phyloP scores from a whole-genome alignment of 805 yeast species.

The Kuraishia hungarica region DNA sequence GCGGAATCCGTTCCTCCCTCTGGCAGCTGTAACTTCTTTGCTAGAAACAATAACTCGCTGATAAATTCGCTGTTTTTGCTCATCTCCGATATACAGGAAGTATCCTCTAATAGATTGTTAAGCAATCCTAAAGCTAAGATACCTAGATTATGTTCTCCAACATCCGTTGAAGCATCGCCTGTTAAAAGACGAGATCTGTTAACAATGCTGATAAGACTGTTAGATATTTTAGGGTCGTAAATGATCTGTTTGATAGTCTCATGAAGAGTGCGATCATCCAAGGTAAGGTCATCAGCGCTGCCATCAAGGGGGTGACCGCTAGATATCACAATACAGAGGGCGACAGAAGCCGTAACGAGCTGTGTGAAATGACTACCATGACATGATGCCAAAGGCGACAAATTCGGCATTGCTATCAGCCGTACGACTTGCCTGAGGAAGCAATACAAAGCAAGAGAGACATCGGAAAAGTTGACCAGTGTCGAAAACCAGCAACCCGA shows the following conservation, averaged over 20 bases:
- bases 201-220: neutral
- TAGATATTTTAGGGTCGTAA: neutral
- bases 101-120: neutral
- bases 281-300: neutral
- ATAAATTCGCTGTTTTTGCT: neutral
- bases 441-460: neutral
- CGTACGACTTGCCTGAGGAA: neutral
- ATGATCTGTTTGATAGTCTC: neutral
- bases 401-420: neutral
- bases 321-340: neutral
- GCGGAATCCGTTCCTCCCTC: slow-evolving; percentile 3
- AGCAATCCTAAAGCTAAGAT: neutral
- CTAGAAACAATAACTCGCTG: neutral
- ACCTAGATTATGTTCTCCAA: neutral
- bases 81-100: neutral
- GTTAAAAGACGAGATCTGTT: neutral
- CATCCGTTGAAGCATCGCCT: neutral
- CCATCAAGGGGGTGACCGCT: neutral
- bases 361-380: neutral
- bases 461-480: neutral
- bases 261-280: neutral
- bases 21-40: neutral
- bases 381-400: neutral
- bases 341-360: neutral
- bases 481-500: neutral